These are phyloP conservation scores for Suillus placidus DNA, from an alignment of 768 basidiomycete species.

Conservation along the genomic window DNA sequence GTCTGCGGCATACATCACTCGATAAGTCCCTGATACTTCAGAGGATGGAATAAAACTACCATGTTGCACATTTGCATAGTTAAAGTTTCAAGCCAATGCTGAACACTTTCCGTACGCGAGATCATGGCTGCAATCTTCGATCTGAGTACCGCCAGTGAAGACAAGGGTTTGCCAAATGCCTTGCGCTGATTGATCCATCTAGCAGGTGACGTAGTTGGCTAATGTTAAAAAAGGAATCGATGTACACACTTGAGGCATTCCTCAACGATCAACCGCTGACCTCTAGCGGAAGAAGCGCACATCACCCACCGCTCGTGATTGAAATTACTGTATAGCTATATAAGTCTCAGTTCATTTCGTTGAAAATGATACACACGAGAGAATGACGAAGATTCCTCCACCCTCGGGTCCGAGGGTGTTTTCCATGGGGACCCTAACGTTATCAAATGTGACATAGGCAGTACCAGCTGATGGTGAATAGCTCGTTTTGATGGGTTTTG, in stretches of 20 bases:
- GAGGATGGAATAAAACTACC: constrained; percentile 37
- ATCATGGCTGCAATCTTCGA: constrained; percentile 78
- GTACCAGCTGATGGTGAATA: constrained; percentile 85
- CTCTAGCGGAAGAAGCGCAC: constrained; percentile 54
- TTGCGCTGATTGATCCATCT: constrained; percentile 80
- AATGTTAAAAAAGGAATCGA: background rate
- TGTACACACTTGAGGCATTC: constrained; percentile 66
- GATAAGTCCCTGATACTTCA: constrained; percentile 21
- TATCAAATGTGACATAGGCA: constrained; percentile 73
- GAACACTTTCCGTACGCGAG: constrained; percentile 66
- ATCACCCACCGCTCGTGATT: constrained; percentile 80
- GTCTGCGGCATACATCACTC: constrained; percentile 37
- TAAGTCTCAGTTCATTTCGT: constrained; percentile 4
- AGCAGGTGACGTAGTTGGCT: constrained; percentile 2
- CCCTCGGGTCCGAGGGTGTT: constrained; percentile 84
- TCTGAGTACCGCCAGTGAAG: constrained; percentile 72
- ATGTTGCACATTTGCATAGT: constrained; percentile 85
- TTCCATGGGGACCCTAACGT: constrained; percentile 81
- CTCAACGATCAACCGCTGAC: constrained; percentile 67
- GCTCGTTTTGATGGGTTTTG: constrained; percentile 82
- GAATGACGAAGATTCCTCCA: constrained; percentile 66
- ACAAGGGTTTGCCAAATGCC: constrained; percentile 75
- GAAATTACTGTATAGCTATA: constrained; percentile 46
- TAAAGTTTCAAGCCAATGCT: constrained; percentile 78
- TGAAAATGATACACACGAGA: constrained; percentile 40